Evolutionary conservation across 306 rosid species (phyloP).

Genomic region (Rubus parviflorus): DNA sequence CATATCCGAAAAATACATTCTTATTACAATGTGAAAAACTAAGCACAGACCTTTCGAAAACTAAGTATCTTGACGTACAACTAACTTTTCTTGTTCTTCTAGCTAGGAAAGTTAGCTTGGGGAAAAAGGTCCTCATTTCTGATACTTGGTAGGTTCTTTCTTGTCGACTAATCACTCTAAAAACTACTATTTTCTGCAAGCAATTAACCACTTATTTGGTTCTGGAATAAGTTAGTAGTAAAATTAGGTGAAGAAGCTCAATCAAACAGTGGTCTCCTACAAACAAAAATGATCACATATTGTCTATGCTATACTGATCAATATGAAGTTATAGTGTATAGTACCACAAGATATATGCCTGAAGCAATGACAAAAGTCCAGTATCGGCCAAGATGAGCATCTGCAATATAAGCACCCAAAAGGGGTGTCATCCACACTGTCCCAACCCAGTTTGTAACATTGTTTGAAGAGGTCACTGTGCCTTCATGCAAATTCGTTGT

Average conservation of each 20-base stretch:
- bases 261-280: not conserved
- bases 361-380: conserved; percentile 54
- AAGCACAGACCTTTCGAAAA: not conserved
- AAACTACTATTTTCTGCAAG: not conserved
- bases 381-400: conserved; percentile 51
- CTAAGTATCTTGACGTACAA: not conserved
- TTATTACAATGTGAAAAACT: not conserved
- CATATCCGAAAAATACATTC: not conserved
- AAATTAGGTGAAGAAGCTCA: not conserved
- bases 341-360: conserved; percentile 50
- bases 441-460: conserved; percentile 61
- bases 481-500: conserved; percentile 55
- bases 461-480: conserved; percentile 51
- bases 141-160: not conserved
- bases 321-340: not conserved
- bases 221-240: not conserved
- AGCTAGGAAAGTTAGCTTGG: not conserved
- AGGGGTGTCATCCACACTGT: conserved; percentile 57
- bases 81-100: not conserved
- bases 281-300: not conserved
- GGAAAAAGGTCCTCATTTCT: not conserved
- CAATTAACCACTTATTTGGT: not conserved
- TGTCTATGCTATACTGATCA: not conserved
- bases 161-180: not conserved
- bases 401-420: conserved; percentile 54